Percentiles rank a stretch among this genome's conserved stretches.
Evolutionary conservation across 768 basidiomycete species (phyloP).

Genomic region (Omphalotus guepiniiformis): DNA sequence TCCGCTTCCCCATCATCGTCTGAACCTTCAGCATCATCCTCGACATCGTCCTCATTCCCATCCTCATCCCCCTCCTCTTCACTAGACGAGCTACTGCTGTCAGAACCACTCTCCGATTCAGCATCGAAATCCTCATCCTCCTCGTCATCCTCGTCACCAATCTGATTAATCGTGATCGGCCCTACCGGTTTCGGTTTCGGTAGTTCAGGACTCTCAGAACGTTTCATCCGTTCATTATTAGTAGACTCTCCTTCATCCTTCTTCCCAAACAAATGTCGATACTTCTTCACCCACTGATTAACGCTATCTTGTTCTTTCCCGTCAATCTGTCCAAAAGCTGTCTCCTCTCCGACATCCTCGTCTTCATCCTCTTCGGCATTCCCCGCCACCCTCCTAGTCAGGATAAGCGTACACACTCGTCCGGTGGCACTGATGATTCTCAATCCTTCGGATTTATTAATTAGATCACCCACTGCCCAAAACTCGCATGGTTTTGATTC

Average conservation of each 20-base stretch:
- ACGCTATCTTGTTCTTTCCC: slow-evolving; percentile 46
- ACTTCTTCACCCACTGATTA: slow-evolving; percentile 36
- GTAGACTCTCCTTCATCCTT: slow-evolving; percentile 40
- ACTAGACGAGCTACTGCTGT: slow-evolving; percentile 57
- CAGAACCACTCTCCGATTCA: slow-evolving; percentile 40
- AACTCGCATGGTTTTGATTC: slow-evolving; percentile 46
- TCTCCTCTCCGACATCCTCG: slow-evolving; percentile 24
- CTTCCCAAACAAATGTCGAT: slow-evolving; percentile 34
- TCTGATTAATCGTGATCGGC: background rate
- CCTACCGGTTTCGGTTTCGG: slow-evolving; percentile 24
- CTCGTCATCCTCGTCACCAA: background rate
- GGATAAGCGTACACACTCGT: slow-evolving; percentile 41
- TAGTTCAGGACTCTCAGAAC: background rate
- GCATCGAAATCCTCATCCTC: slow-evolving; percentile 17
- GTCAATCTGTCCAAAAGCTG: slow-evolving; percentile 46
- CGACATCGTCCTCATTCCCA: slow-evolving; percentile 35
- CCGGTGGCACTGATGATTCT: slow-evolving; percentile 42
- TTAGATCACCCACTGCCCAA: slow-evolving; percentile 34
- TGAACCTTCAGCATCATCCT: slow-evolving; percentile 27
- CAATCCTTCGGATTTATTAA: slow-evolving; percentile 27
- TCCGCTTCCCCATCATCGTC: slow-evolving; percentile 31
- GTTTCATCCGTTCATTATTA: slow-evolving; percentile 54
- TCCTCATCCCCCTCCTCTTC: slow-evolving; percentile 35
- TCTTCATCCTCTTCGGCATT: slow-evolving; percentile 11
- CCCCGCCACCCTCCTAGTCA: slow-evolving; percentile 21